These are phyloP conservation scores for Aspergillus terreus DNA, from an alignment of 2,329 filamentous ascomycete species.

Conservation along the genomic window DNA sequence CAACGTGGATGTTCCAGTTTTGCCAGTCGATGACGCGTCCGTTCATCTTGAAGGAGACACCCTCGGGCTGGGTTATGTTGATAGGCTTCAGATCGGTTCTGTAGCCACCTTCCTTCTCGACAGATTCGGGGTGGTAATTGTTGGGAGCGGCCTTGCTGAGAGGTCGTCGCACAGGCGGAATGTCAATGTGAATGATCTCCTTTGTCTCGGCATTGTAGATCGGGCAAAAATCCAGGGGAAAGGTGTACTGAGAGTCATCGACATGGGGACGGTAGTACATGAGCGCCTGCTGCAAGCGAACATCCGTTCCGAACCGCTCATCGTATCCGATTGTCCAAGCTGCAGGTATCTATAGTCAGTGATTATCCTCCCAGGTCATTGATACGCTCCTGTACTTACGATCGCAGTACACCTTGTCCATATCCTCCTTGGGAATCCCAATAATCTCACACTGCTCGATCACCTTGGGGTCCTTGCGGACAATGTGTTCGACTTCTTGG, in stretches of 20 bases:
- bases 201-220: conserved; percentile 81
- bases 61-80: conserved; percentile 82
- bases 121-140: conserved; percentile 73
- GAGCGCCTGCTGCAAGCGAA: conserved; percentile 83
- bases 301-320: conserved; percentile 74
- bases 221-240: conserved; percentile 88
- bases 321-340: conserved; percentile 95
- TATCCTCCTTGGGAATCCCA: conserved; percentile 75
- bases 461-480: conserved; percentile 74
- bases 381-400: conserved; percentile 47
- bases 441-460: conserved; percentile 85
- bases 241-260: conserved; percentile 87
- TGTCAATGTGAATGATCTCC: conserved; percentile 76
- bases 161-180: conserved; percentile 72
- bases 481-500: conserved; percentile 70
- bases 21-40: conserved; percentile 80
- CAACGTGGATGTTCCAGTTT: conserved; percentile 89
- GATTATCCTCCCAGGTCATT: not conserved
- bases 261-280: conserved; percentile 91
- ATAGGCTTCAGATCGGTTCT: conserved; percentile 78
- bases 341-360: conserved; percentile 23
- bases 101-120: conserved; percentile 72
- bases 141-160: conserved; percentile 67
- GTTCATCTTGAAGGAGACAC: conserved; percentile 77
- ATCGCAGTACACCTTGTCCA: conserved; percentile 95